phyloP scores from a whole-genome alignment of 345 rosid species.

The Eucalyptus microcorys region DNA sequence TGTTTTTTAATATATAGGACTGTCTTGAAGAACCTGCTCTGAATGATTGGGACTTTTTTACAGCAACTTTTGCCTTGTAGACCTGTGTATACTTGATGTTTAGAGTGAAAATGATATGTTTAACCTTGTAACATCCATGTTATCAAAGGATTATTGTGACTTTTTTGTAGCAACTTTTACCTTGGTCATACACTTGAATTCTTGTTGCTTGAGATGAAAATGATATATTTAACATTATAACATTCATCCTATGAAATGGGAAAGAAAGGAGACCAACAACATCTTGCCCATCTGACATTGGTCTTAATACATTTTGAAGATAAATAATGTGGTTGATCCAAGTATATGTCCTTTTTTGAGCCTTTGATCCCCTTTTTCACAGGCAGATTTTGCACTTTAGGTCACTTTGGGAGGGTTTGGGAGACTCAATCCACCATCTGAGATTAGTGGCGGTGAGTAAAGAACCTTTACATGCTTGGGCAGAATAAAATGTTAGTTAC shows the following conservation, averaged over 20 bases:
- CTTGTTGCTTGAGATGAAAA: not conserved
- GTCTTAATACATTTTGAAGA: not conserved
- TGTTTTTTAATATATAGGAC: not conserved
- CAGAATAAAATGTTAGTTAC: not conserved
- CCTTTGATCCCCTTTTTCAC: not conserved
- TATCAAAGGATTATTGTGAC: not conserved
- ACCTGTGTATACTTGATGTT: not conserved
- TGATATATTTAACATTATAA: not conserved
- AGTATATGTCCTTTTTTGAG: not conserved
- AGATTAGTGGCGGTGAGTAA: slow-evolving; percentile 46
- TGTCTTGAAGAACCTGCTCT: not conserved
- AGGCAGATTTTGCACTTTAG: slow-evolving; percentile 29
- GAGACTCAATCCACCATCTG: slow-evolving; percentile 17
- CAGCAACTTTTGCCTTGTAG: not conserved
- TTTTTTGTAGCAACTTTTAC: not conserved
- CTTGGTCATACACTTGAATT: not conserved
- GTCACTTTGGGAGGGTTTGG: slow-evolving; percentile 40
- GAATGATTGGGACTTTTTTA: not conserved
- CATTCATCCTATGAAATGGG: not conserved
- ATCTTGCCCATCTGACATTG: not conserved
- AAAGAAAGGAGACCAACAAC: not conserved
- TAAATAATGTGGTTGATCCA: not conserved
- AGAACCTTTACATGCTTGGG: not conserved
- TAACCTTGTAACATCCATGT: not conserved
- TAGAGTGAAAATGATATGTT: not conserved